A percentile compares a stretch with the other conserved stretches of the same genome.
Conservation (phyloP, 768 basidiomycete species). For the Exidia glandulosa region DNA sequence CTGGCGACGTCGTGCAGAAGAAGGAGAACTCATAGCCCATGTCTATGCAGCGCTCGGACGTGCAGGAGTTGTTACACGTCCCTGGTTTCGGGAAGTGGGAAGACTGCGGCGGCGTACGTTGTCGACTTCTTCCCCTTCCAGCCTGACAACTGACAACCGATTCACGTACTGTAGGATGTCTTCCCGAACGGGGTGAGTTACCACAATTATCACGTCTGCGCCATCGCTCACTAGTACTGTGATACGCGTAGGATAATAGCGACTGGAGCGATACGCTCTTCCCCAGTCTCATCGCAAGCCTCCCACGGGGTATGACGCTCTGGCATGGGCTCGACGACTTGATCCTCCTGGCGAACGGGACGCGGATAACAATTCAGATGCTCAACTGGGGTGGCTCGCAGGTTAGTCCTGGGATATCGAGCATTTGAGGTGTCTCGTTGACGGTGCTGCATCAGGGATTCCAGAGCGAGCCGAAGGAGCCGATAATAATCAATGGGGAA, state of each 20-base stretch:
- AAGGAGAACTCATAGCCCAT: too few relatives aligned
- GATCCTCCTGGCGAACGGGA: constrained; percentile 3
- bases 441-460: not conserved
- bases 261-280: constrained; percentile 4
- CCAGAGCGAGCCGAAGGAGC: not conserved
- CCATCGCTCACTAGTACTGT: not conserved
- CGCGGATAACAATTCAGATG: constrained; percentile 6
- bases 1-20: not conserved
- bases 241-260: not conserved
- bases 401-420: not conserved
- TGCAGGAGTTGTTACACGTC: constrained; percentile 2
- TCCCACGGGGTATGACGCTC: constrained; percentile 7
- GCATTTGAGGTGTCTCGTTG: too few relatives aligned
- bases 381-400: constrained; percentile 4
- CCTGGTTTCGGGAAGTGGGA: constrained; percentile 1
- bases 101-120: constrained; percentile 3
- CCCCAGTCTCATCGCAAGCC: constrained; percentile 1
- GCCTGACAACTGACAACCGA: too few relatives aligned
- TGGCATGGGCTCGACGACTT: constrained; percentile 7
- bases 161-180: not conserved
- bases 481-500: not conserved
- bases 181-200: not conserved
- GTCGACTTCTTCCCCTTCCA: not conserved
- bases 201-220: not conserved
- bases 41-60: not conserved